Evolutionary conservation across 208 protist species (phyloP), one percentile per base, ranked within the genome.

Genomic region (Lotmaria passim): DNA sequence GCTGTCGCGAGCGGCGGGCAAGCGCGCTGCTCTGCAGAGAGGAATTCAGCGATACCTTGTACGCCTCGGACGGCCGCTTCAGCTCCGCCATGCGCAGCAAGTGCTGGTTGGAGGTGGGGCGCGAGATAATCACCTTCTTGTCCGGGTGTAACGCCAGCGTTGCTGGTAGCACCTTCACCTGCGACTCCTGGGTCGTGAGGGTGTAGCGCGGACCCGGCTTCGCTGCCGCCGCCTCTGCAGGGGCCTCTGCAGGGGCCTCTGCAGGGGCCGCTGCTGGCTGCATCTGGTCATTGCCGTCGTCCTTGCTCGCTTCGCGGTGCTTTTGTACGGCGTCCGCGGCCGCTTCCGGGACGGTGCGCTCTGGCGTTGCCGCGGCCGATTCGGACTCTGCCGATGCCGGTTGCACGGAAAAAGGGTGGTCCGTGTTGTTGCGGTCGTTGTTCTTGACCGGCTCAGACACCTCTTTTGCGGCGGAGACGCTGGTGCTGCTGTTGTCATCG

Each of bases 31-130:
- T 24, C 30, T 70, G 62, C 19, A 39, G 64, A 14, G 77, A 69
- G 36, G 64, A 43, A 64, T 73, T 65, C 15, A 82, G 70, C 23
- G 68, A 48, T 24, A 83, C 28, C 73, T 83, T 83, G 67, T 86
- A 86, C 17, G 77, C 62, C 23, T 83, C 79, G 21, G 77, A 73
- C 28, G 75, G 75, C 23, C 73, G 67, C 50, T 69, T 71, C 21
- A 85, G 69, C 19, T 82, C 79, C 10, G 31, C 69, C 82, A 88
- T 88, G 59, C 63, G 67, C 15, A 69, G 14, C 10, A 31, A 7
- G 44, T 67, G 67, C 31, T 64, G 53, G 14, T 28, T 67, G 19
- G 56, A 38, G n/a, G 72, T 61, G 44, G 63, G 72, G 41, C 72
- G 63, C 8, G 63, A 70, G 10, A 66, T 31, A 17, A 76, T 65